phyloP scores from a whole-genome alignment of 2,329 filamentous ascomycete genomes.

The Epichloe uncinata region DNA sequence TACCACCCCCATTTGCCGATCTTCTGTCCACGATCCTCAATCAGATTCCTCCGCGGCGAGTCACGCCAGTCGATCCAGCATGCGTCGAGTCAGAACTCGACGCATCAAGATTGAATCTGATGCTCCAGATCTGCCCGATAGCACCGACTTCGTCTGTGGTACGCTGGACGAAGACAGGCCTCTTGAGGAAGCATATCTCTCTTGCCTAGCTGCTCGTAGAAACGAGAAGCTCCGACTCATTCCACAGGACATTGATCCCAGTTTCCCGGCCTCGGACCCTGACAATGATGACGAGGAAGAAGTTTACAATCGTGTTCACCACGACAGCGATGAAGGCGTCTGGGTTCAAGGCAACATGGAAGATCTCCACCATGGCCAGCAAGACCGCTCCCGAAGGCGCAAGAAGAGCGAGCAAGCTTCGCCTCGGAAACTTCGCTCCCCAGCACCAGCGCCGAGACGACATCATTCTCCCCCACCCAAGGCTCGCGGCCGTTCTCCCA shows the following conservation, averaged over 20 bases:
- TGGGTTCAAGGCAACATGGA: constrained; percentile 64
- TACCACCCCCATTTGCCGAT: constrained; percentile 18
- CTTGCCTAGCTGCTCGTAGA: constrained; percentile 68
- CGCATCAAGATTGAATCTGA: constrained; percentile 23
- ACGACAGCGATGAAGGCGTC: constrained; percentile 54
- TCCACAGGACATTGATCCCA: constrained; percentile 96
- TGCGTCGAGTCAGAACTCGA: constrained; percentile 13
- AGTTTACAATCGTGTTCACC: constrained; percentile 39
- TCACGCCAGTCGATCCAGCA: constrained; percentile 12
- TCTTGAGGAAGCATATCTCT: constrained; percentile 85
- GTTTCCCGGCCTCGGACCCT: constrained; percentile 87
- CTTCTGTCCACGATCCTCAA: constrained; percentile 31
- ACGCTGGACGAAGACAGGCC: constrained; percentile 92
- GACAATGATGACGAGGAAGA: constrained; percentile 75
- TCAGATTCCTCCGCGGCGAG: constrained; percentile 51
- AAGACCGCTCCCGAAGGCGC: constrained; percentile 31
- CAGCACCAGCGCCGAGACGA: constrained; percentile 19
- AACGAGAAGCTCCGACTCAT: constrained; percentile 68
- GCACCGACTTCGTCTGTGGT: constrained; percentile 97
- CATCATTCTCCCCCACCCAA: constrained; percentile 26
- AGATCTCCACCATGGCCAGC: constrained; percentile 44
- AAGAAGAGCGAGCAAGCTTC: constrained; percentile 38
- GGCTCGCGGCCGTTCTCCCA: constrained; percentile 26
- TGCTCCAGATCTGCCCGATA: constrained; percentile 81
- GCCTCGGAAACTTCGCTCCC: constrained; percentile 32